Conservation (phyloP, 2,329 filamentous ascomycete genomes). For the Zymoseptoria tritici region DNA sequence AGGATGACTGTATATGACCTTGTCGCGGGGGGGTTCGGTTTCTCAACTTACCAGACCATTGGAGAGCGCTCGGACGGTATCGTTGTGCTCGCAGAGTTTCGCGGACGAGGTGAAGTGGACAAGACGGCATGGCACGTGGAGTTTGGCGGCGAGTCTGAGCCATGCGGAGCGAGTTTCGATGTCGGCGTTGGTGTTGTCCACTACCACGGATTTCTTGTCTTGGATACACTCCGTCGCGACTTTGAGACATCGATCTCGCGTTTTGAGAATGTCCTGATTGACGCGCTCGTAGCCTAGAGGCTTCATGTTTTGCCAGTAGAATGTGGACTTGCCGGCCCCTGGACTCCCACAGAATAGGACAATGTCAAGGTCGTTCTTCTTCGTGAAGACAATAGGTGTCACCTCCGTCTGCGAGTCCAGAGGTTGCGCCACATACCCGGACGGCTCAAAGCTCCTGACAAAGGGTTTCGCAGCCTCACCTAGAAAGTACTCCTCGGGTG, state of each 20-base stretch:
- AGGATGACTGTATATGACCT: too few relatives aligned
- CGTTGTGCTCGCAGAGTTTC: constrained; percentile 74
- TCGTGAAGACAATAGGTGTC: constrained; percentile 41
- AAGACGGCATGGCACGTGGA: constrained; percentile 70
- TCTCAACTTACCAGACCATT: constrained; percentile 24
- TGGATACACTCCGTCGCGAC: constrained; percentile 59
- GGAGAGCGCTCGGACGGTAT: constrained; percentile 66
- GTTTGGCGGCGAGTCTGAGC: constrained; percentile 64
- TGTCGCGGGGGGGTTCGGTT: too few relatives aligned
- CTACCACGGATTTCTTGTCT: constrained; percentile 60
- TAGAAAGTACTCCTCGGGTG: constrained; percentile 89
- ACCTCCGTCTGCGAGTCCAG: constrained; percentile 23
- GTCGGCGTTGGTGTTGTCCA: constrained; percentile 96
- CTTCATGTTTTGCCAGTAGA: constrained; percentile 71
- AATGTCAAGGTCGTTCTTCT: constrained; percentile 61
- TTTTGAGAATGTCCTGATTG: constrained; percentile 85
- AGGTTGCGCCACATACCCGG: constrained; percentile 40
- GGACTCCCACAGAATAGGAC: constrained; percentile 84
- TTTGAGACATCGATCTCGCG: constrained; percentile 60
- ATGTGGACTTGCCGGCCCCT: constrained; percentile 85
- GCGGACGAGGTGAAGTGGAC: constrained; percentile 71
- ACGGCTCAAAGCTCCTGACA: constrained; percentile 63
- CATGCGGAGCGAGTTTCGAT: constrained; percentile 68
- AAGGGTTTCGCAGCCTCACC: constrained; percentile 59
- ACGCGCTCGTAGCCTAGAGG: constrained; percentile 74